Conservation (phyloP, 2,329 filamentous ascomycete genomes). For the Westerdykella aurantiaca region DNA sequence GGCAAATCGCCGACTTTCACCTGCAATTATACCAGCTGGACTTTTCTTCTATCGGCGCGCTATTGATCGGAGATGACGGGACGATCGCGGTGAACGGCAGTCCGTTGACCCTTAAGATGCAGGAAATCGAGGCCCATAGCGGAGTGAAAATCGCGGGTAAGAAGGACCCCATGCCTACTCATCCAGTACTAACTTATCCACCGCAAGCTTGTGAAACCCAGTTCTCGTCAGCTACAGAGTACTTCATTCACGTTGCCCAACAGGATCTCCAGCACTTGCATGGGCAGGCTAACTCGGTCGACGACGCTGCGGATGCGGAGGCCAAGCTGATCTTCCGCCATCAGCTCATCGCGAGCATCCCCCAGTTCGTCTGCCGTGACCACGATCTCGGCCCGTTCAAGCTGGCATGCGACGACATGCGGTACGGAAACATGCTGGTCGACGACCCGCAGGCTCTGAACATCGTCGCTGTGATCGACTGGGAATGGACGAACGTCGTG, state of each 20-base stretch:
- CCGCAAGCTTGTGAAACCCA: too few relatives aligned
- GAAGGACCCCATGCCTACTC: not conserved
- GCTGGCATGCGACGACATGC: slow-evolving; percentile 16
- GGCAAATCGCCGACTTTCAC: too few relatives aligned
- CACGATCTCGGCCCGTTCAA: slow-evolving; percentile 5
- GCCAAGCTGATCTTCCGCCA: slow-evolving; percentile 12
- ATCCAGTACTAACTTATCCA: too few relatives aligned
- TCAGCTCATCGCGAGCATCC: slow-evolving; percentile 5
- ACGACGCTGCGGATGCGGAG: slow-evolving; percentile 13
- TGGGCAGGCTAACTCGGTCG: slow-evolving; percentile 15
- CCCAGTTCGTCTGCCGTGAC: slow-evolving; percentile 2
- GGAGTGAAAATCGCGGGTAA: slow-evolving; percentile 3
- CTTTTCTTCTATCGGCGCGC: not conserved
- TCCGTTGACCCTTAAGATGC: slow-evolving; percentile 3
- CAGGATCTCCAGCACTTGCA: slow-evolving; percentile 13
- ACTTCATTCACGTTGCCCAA: slow-evolving; percentile 12
- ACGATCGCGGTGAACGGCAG: too few relatives aligned
- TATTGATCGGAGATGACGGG: not conserved
- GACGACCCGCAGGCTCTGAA: slow-evolving; percentile 12
- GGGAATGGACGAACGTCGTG: slow-evolving; percentile 18
- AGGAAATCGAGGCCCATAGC: slow-evolving; percentile 6
- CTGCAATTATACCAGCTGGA: too few relatives aligned
- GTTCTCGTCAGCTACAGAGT: slow-evolving; percentile 6
- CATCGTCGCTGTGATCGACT: slow-evolving; percentile 17
- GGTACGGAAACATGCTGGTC: slow-evolving; percentile 16